Evolutionary conservation across 2,329 filamentous ascomycete genomes (phyloP).

Genomic region (Emergomyces orientalis): DNA sequence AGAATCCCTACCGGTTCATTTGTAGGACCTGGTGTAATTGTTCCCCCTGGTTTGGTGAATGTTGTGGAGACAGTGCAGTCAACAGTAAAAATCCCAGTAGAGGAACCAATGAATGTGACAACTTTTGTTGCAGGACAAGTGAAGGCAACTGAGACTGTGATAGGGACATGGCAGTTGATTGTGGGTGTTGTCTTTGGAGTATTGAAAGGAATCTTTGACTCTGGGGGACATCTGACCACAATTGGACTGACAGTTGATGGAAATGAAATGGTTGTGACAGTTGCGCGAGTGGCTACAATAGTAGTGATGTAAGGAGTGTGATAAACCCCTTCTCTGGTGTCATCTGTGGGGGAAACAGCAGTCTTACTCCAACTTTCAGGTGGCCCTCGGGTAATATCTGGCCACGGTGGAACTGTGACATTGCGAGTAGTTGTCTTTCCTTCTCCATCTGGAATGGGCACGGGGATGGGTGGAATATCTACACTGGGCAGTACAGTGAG

Average conservation of each 20-base stretch:
- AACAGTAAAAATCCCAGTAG: conserved; percentile 2
- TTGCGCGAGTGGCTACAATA: neutral
- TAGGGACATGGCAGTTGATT: neutral
- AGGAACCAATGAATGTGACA: conserved; percentile 6
- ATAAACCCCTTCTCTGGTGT: neutral
- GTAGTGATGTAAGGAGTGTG: conserved; percentile 2
- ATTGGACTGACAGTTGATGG: conserved; percentile 6
- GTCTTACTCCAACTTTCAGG: neutral
- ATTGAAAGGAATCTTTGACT: conserved; percentile 6
- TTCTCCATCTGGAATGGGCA: neutral
- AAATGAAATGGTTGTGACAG: conserved; percentile 4
- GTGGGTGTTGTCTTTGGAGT: conserved; percentile 5
- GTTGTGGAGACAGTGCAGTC: conserved; percentile 7
- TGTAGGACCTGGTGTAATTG: neutral
- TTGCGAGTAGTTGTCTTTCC: conserved; percentile 3
- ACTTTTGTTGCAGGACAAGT: conserved; percentile 7
- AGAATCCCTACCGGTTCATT: neutral
- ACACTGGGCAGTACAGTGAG: conserved; percentile 3
- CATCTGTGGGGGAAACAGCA: conserved; percentile 3
- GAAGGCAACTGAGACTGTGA: neutral
- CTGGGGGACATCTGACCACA: neutral
- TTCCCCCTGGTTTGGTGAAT: neutral
- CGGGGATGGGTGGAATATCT: neutral
- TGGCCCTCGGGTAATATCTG: conserved; percentile 5
- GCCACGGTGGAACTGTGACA: conserved; percentile 7